A percentile compares a stretch with the other conserved stretches of the same genome.
Conservation (phyloP, 768 basidiomycete genomes). For the Serendipita vermifera region DNA sequence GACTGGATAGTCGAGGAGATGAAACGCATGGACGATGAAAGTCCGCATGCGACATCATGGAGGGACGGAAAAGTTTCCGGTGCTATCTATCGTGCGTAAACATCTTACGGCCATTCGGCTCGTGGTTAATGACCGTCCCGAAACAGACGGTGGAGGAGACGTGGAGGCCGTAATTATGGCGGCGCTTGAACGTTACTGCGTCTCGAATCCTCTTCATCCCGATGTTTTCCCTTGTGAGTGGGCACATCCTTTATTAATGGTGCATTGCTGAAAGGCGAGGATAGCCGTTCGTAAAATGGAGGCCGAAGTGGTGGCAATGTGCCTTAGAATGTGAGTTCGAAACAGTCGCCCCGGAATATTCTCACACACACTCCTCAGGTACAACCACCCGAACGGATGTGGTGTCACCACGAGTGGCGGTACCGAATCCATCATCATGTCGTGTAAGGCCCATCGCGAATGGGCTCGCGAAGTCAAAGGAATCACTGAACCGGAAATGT, state of each 20-base stretch:
- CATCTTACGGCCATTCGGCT: not conserved
- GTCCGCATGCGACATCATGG: slow-evolving; percentile 41
- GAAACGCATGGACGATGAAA: slow-evolving; percentile 60
- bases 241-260: not conserved
- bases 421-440: slow-evolving; percentile 93
- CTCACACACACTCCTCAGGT: slow-evolving; percentile 26
- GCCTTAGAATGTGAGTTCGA: slow-evolving; percentile 42
- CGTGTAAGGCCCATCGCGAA: slow-evolving; percentile 85
- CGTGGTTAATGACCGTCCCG: not conserved
- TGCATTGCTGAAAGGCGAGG: not conserved
- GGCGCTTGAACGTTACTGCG: slow-evolving; percentile 68
- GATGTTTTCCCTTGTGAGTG: slow-evolving; percentile 61
- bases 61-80: slow-evolving; percentile 64
- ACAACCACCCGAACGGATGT: slow-evolving; percentile 71
- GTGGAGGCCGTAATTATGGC: slow-evolving; percentile 63
- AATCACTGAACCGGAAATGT: slow-evolving; percentile 90
- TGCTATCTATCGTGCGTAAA: slow-evolving; percentile 63
- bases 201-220: slow-evolving; percentile 85
- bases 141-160: slow-evolving; percentile 68
- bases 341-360: not conserved
- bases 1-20: slow-evolving; percentile 72
- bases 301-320: slow-evolving; percentile 84
- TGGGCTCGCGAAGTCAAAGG: slow-evolving; percentile 81
- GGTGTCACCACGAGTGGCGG: slow-evolving; percentile 92
- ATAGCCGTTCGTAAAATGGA: slow-evolving; percentile 87